A percentile compares a stretch with the other conserved stretches of the same genome.
Conservation (phyloP, 139 green algal species). For the Desmodesmus armatus region DNA sequence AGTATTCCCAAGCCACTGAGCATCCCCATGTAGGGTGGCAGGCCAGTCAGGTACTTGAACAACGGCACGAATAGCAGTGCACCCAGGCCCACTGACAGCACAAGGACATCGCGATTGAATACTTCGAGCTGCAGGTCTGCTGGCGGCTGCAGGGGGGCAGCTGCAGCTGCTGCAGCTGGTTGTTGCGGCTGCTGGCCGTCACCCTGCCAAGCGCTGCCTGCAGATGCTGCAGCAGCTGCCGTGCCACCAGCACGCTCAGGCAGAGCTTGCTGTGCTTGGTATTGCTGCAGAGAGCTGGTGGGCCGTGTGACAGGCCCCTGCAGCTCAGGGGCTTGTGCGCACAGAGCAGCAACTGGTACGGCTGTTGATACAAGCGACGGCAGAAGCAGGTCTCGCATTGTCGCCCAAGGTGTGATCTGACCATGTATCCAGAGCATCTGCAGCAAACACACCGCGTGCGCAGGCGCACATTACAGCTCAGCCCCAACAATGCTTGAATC, state of each 20-base stretch:
- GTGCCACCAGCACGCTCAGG: too few relatives aligned
- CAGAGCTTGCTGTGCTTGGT: too few relatives aligned
- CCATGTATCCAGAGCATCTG: slow-evolving; percentile 87
- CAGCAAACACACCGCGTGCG: slow-evolving; percentile 75
- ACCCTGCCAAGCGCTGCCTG: slow-evolving; percentile 4
- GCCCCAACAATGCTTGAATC: too few relatives aligned
- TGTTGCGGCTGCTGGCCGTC: slow-evolving; percentile 31
- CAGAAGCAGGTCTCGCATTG: slow-evolving; percentile 67
- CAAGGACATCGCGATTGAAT: slow-evolving; percentile 54
- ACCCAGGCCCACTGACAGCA: slow-evolving; percentile 70
- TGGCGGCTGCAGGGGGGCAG: too few relatives aligned
- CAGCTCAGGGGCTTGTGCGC: slow-evolving; percentile 51
- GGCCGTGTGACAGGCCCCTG: slow-evolving; percentile 34
- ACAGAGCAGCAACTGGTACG: slow-evolving; percentile 65
- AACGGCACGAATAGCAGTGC: slow-evolving; percentile 76
- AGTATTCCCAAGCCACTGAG: slow-evolving; percentile 72
- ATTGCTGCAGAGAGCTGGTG: too few relatives aligned
- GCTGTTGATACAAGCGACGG: slow-evolving; percentile 57
- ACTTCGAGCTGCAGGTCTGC: background rate
- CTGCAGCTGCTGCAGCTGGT: slow-evolving; percentile 21
- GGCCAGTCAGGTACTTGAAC: slow-evolving; percentile 70
- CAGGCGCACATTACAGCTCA: too few relatives aligned
- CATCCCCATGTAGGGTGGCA: slow-evolving; percentile 85
- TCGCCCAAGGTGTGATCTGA: slow-evolving; percentile 70
- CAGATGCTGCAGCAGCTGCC: background rate